Evolutionary conservation across 1,284 basidiomycete genomes (phyloP), one percentile per base, ranked within the genome.

Genomic region (Pulchroboletus neoregius): DNA sequence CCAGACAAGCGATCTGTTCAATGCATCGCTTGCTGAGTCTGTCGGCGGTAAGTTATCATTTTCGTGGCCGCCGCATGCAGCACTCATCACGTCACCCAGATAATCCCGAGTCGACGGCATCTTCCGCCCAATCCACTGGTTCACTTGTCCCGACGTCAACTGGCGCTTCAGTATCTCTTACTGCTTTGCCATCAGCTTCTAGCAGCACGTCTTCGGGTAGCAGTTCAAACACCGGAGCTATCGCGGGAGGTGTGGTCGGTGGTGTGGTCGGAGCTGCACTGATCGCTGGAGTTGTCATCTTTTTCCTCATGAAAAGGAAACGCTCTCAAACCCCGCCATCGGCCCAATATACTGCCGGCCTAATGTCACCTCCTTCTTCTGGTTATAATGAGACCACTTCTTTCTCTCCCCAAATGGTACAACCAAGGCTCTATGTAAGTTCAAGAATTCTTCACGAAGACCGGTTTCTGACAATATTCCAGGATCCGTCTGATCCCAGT

Each of bases 221-320:
- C 2, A 50, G 11, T 9, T 49, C 52, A 11, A 45, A 54, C 22
- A 39, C 50, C 0, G 65, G 48, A 4, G 60, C 62, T 7, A 67
- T 65, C 12, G 66, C 60, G 1, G 67, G 58, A 6, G 71, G 71
- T 13, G 65, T 73, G 5, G 60, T 75, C 9, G 74, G 73, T 26
- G 73, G 66, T 22, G 40, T 70, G 5, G 48, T 68, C 1, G 61
- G 58, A 8, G 42, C 66, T 22, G 65, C 61, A 3, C 20, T 66
- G 18, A 55, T 71, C 7, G 58, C 37, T 8, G 62, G 51, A 6
- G 43, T 52, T 11, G 22, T 57, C 6, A 51, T 56, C 34, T 67
- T 63, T 54, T 56, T 66, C 48, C 15, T 60, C 18, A 40, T 57
- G 43, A 71, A 53, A 35, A 60, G 54, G 15, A 68, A 58, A 31